Base-by-base conservation (phyloP, 2,329 filamentous ascomycete species). In the Clarireedia sp. region DNA sequence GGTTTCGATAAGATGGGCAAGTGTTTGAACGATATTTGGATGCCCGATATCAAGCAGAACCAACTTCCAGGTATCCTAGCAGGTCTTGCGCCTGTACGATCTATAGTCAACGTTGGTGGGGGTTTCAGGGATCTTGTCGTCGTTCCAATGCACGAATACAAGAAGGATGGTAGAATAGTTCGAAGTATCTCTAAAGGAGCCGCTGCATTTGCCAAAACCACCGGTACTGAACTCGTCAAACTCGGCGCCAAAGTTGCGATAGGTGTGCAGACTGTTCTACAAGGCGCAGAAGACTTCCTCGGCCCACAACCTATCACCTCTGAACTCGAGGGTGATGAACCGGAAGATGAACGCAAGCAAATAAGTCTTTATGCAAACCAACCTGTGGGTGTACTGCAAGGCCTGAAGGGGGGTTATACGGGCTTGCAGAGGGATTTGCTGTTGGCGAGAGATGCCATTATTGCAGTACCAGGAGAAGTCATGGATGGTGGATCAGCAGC, bases 21-120 rank as follows among this genome's bases (percentile, higher is more conserved):
- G 69, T 92, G 86, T 2, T 79, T 99, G 36, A 97, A 97, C 67
- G 90, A 95, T 67, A 89, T 96, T 44, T 99, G 94, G 94, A 95
- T 86, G 80, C 90, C 90, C 1, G 92, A 99, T 67, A 87, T 99
- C 54, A 90, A 87, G 68, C 77, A 80, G 16, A 95, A 92, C 62
- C 94, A 99, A 69, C 83, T 99, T 5, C 90, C 90, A 0, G 85
- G 87, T 1, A 87, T 99, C 1, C 79, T 99, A 37, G 89, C 90
- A 2, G 94, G 94, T 19, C 77, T 99, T 5, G 91, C 91, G 0
- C 89, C 90, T 0, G 85, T 97, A n/a, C 84, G 90, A 14, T 90
- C 90, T 1, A 74, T 99, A 1, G 92, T 95, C 50, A 96, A 95
- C 62, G 89, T 99, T 8, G 90, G 91, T 29, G 87, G 85, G 55